Evolutionary conservation across 805 yeast genomes (phyloP), one percentile per base, ranked within the genome.

Genomic region (Ogataea sp.): DNA sequence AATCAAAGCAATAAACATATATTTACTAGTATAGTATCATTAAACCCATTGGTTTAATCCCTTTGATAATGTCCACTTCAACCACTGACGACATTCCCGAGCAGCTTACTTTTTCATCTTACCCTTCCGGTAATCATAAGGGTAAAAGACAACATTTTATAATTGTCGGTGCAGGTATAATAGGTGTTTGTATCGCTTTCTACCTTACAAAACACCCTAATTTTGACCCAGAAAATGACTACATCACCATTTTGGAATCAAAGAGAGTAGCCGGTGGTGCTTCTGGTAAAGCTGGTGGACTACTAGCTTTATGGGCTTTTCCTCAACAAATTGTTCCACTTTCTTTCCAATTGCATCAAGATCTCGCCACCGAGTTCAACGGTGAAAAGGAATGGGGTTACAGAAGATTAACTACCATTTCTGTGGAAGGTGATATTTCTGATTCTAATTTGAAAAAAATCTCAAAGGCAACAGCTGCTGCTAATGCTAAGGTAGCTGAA

Each of bases 181-280:
- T 90, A 29, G 98, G 98, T 29, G 95, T 87, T 7, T 86, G 96
- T 56, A 85, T 93, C 1, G 97, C 97, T 1, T 93, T 84, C 61
- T 90, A 80, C 53, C 59, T 93, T 30, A 83, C 93, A 2, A 73
- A 73, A 42, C 97, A 90, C 58, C 90, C 95, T 2, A 71, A 73
- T 40, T 90, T 79, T 58, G 81, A 83, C 50, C 76, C 84, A 0
- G 65, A 68, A 25, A 80, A 75, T 41, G 79, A 85, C 55, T 88
- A 85, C 52, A 84, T 90, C 46, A 84, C 96, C 6, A 73, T 90
- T 16, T 56, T 93, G 13, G 98, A 90, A 59, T 79, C 90, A 38
- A 86, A 85, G 45, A 70, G 95, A 51, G 95, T 94, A 6, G 98
- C 97, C 0, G 95, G 96, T 38, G 97, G 96, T 36, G 97, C 98